Evolutionary conservation across 2,329 filamentous ascomycete species (phyloP), one percentile per base, ranked within the genome.

Genomic region (Chaetomiaceae sp.): DNA sequence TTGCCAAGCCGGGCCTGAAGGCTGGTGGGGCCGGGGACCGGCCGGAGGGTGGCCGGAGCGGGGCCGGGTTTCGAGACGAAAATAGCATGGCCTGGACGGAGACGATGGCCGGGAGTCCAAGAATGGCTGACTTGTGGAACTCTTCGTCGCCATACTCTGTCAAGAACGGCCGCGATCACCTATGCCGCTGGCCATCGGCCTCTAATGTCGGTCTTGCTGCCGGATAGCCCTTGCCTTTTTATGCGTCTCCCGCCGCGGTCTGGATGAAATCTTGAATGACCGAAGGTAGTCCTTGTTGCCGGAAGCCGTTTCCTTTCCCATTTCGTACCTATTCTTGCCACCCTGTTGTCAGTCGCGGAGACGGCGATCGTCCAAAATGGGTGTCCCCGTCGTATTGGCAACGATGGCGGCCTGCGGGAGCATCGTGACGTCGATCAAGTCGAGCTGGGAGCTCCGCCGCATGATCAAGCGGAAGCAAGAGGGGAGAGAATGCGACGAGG

Each of bases 381-480:
- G 47, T 23, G 54, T 65, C 37, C 61, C 64, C 4, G 58, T 56
- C 5, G 56, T 53, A 3, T 53, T 65, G 33, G 61, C 63, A 46
- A 65, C 64, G 3, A 40, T 64, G 17, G 64, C 64, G 29, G 64
- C 64, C 14, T 64, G 63, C 42, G 64, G 64, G 31, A 64, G 64
- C 39, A 48, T 66, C 40, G 60, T 66, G 52, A 66, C 64, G 1
- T 61, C 64, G 15, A 58, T 66, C 56, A 66, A 66, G 53, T 65
- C 64, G 9, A 58, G 60, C 47, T 65, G 62, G 63, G 64, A 66
- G 57, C 62, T 65, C 20, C 59, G 60, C 11, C 61, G 63, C 12
- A 65, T 66, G 64, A 47, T 65, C 36, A 63, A 63, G 56, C 56
- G 57, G 40, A 65, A 66, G 57, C 54, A 60, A 20, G 63, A 65